phyloP scores from a whole-genome alignment of 2,329 filamentous ascomycete species.

The Eutypella sp. region DNA sequence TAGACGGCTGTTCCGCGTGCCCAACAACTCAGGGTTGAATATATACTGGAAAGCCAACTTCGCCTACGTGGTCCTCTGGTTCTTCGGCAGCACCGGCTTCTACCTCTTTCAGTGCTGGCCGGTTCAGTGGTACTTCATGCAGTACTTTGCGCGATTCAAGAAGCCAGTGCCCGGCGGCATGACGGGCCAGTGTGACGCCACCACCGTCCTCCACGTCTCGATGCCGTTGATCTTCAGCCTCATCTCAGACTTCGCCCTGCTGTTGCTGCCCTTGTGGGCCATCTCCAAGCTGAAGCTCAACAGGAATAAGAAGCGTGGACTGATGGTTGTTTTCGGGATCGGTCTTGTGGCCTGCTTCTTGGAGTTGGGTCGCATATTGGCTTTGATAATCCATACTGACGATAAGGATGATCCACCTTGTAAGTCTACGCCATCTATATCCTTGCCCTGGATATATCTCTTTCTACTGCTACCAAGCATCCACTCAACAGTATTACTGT shows the following conservation, averaged over 20 bases:
- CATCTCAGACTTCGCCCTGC: slow-evolving; percentile 17
- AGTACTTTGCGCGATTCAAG: slow-evolving; percentile 12
- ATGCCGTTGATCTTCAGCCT: slow-evolving; percentile 19
- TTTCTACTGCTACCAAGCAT: neutral
- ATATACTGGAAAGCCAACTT: slow-evolving; percentile 22
- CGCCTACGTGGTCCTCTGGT: slow-evolving; percentile 20
- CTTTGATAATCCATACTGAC: slow-evolving; percentile 18
- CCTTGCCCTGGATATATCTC: neutral
- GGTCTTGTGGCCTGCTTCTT: slow-evolving; percentile 17
- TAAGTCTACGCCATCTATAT: slow-evolving; percentile 8
- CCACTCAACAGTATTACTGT: neutral
- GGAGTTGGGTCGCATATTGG: slow-evolving; percentile 17
- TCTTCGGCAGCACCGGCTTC: slow-evolving; percentile 19
- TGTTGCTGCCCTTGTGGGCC: slow-evolving; percentile 17
- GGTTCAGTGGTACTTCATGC: slow-evolving; percentile 19
- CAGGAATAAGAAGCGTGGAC: slow-evolving; percentile 17
- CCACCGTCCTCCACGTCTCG: slow-evolving; percentile 16
- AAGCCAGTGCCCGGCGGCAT: slow-evolving; percentile 10
- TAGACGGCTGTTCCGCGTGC: slow-evolving; percentile 16
- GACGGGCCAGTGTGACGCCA: slow-evolving; percentile 18
- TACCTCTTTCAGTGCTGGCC: slow-evolving; percentile 21
- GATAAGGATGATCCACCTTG: slow-evolving; percentile 20
- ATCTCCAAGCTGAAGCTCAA: slow-evolving; percentile 17
- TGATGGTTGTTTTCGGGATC: slow-evolving; percentile 21
- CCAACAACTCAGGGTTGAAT: slow-evolving; percentile 9